Base-by-base conservation (phyloP, 306 rosid species). In the Lathyrus tuberosus region DNA sequence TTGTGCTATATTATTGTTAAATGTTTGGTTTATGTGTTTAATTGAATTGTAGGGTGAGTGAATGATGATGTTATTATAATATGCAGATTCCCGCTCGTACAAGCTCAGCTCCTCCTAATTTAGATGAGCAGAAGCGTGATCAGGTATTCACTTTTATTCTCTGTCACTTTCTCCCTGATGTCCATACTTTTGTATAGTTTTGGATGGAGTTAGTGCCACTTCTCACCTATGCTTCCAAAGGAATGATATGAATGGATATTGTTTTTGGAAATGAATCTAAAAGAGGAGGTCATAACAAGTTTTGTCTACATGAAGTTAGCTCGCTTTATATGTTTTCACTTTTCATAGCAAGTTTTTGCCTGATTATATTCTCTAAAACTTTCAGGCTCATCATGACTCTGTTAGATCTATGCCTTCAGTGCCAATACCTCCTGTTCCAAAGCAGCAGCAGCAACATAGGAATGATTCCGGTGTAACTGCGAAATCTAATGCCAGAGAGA, bases 61-160 rank as follows among this genome's bases (percentile, higher is more conserved):
- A 26, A 42, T 70, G 61, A 81, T 72, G 65, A 17, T 78, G 37
- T 64, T 67, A 63, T 30, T 78, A 48, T 30, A 49, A 56, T 78
- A 70, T 80, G 70, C 84, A 95, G 99, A 76, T 95, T 82, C 97
- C 97, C 51, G 91, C 96, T 69, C 88, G 97, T 56, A 95, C 99
- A 17, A 89, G 85, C 86, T 95, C 99, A 71, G 97, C 96, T 28
- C 99, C 99, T 72, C 97, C 99, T 44, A 91, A 91, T 87, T 74
- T 95, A 81, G 96, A 89, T 66, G 97, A 95, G 81, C 99, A 91
- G 84, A 87, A 87, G 81, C 85, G 79, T 59, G 95, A 84, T 47
- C 97, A 91, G 89, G 99, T 91, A 61, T 73, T 67, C 48, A 15
- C 18, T 20, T 65, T 30, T 5, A 38, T 62, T 44, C n/a, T n/a